A percentile compares a stretch with the other conserved stretches of the same genome.
phyloP scores from a whole-genome alignment of 768 basidiomycete genomes.

The Lentinus brumalis region DNA sequence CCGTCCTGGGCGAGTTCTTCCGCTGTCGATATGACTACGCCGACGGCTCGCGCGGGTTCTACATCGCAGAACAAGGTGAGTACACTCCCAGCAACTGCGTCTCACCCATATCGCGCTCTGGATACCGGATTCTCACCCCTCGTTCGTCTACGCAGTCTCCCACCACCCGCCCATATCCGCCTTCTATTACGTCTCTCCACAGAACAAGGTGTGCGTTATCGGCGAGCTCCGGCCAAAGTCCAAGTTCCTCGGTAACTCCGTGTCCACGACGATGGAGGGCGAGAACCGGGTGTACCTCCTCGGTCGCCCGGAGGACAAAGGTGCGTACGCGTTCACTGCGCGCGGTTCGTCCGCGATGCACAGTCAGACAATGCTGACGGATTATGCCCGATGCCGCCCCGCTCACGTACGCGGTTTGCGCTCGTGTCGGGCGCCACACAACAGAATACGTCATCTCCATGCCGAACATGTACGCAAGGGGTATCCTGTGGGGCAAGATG shows the following conservation, averaged over 20 bases:
- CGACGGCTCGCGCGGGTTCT: constrained; percentile 92
- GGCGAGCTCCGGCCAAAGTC: constrained; percentile 96
- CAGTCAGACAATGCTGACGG: background rate
- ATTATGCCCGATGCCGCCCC: background rate
- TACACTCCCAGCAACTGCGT: too few species aligned
- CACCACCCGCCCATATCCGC: constrained; percentile 94
- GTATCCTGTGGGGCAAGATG: constrained; percentile 92
- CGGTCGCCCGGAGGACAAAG: constrained; percentile 83
- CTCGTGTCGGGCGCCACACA: background rate
- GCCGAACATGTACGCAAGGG: constrained; percentile 97
- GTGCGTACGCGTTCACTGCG: constrained; percentile 45
- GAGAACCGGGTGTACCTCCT: constrained; percentile 87
- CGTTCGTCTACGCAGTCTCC: constrained; percentile 57
- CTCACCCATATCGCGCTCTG: background rate
- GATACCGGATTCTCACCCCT: background rate
- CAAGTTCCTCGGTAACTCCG: constrained; percentile 95
- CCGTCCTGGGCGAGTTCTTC: constrained; percentile 97
- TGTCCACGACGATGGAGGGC: constrained; percentile 95
- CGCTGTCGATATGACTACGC: constrained; percentile 92
- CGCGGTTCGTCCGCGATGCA: background rate
- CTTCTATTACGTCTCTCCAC: constrained; percentile 94
- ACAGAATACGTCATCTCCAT: constrained; percentile 87
- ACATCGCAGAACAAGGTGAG: constrained; percentile 92
- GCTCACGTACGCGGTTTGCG: background rate
- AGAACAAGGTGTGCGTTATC: constrained; percentile 81